A percentile compares a stretch with the other conserved stretches of the same genome.
These are phyloP conservation scores for Lactarius evosmus DNA, from an alignment of 768 basidiomycete species.

Conservation along the genomic window DNA sequence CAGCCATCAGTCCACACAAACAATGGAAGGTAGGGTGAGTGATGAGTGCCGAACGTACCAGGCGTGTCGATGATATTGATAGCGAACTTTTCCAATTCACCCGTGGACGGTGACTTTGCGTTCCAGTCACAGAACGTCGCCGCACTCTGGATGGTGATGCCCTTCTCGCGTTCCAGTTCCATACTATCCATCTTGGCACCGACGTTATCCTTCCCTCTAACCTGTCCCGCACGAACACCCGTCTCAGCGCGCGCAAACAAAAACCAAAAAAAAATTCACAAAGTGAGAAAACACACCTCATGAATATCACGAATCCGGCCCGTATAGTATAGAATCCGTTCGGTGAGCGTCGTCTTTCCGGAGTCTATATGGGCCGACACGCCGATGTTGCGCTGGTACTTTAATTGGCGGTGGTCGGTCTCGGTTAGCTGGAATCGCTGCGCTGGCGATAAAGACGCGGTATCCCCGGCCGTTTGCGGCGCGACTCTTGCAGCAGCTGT, in stretches of 20 bases:
- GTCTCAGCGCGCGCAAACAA: background rate
- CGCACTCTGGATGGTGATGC: conserved; percentile 98
- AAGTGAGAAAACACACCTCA: conserved; percentile 58
- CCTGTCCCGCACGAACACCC: conserved; percentile 42
- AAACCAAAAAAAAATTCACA: conserved; percentile 15
- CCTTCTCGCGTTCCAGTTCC: conserved; percentile 98
- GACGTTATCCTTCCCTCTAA: conserved; percentile 90
- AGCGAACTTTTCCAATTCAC: conserved; percentile 76
- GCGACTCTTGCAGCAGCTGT: conserved; percentile 6
- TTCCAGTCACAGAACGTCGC: conserved; percentile 99
- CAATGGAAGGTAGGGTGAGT: too few relatives aligned
- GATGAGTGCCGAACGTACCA: conserved; percentile 44
- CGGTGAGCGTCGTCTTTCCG: conserved; percentile 97
- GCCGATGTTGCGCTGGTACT: conserved; percentile 89
- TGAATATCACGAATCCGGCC: conserved; percentile 95
- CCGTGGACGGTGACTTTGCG: conserved; percentile 55
- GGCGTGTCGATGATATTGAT: conserved; percentile 99
- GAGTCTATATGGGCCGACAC: conserved; percentile 95
- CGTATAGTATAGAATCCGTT: conserved; percentile 94
- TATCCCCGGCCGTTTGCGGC: background rate
- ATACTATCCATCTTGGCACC: conserved; percentile 99
- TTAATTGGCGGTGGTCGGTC: conserved; percentile 61
- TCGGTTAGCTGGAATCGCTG: conserved; percentile 46
- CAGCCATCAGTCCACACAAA: background rate
- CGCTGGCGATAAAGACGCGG: conserved; percentile 16